phyloP scores from a whole-genome alignment of 345 rosid species.

The Aquilaria yunnanensis region DNA sequence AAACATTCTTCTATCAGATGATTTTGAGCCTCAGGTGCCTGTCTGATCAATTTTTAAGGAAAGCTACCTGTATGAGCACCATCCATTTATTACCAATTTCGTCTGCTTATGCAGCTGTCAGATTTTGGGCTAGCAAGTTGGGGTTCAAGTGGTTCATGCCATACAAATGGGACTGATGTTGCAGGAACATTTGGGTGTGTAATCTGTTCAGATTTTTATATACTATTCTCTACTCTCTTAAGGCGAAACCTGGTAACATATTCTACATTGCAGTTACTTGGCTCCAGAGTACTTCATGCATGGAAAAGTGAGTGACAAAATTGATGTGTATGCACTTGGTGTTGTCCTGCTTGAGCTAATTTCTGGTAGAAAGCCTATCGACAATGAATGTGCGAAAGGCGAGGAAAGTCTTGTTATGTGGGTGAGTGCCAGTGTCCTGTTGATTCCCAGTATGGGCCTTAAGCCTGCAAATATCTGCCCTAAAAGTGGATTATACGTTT shows the following conservation, averaged over 20 bases:
- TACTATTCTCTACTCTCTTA: slow-evolving; percentile 5
- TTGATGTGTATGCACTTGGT: slow-evolving; percentile 94
- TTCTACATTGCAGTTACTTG: slow-evolving; percentile 58
- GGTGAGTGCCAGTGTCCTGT: slow-evolving; percentile 44
- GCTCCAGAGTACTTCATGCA: slow-evolving; percentile 98
- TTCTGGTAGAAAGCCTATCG: slow-evolving; percentile 82
- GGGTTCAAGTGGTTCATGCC: slow-evolving; percentile 44
- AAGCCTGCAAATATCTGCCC: too few relatives aligned
- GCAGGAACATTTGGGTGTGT: slow-evolving; percentile 95
- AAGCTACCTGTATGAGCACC: background rate
- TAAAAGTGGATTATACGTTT: too few relatives aligned
- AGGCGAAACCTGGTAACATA: slow-evolving; percentile 7
- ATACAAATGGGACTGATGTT: slow-evolving; percentile 49
- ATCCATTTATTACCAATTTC: slow-evolving; percentile 1
- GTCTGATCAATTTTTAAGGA: background rate
- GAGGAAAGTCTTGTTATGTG: slow-evolving; percentile 91
- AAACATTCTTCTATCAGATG: slow-evolving; percentile 81
- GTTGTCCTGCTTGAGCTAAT: slow-evolving; percentile 93
- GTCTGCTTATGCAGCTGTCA: slow-evolving; percentile 59
- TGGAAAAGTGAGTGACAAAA: slow-evolving; percentile 86
- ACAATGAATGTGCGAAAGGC: slow-evolving; percentile 50
- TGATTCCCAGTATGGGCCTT: too few relatives aligned
- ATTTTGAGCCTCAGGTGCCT: slow-evolving; percentile 91
- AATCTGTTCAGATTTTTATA: background rate
- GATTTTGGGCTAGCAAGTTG: slow-evolving; percentile 93